These are phyloP conservation scores for Marchantia polymorpha DNA, from an alignment of 225 moss, liverwort and hornwort species.

Conservation along the genomic window DNA sequence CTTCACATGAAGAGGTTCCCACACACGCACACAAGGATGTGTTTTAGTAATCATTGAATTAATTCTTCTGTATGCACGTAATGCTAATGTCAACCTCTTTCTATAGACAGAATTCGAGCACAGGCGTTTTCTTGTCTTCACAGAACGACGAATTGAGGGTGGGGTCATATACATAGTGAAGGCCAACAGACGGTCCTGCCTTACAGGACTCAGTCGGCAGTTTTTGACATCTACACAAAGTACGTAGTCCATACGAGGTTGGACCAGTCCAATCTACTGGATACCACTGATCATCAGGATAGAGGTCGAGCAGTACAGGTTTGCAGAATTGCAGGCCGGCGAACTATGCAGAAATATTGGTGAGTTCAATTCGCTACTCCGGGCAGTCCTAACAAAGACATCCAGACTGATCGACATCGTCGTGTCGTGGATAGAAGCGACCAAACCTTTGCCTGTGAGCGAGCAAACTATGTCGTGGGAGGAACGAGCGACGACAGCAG, in stretches of 20 bases:
- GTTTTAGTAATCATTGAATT: no score
- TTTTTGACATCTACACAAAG: not conserved
- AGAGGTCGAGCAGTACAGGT: not conserved
- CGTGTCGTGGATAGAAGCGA: not conserved
- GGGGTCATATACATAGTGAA: not conserved
- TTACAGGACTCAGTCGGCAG: not conserved
- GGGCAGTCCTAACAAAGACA: not conserved
- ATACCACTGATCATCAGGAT: not conserved
- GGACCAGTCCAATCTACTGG: not conserved
- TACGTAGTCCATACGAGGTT: not conserved
- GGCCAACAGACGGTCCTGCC: not conserved
- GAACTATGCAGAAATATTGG: not conserved
- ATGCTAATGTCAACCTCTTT: no score
- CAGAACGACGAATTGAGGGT: no score
- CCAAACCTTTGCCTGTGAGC: not conserved
- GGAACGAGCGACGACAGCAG: not conserved
- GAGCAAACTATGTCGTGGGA: not conserved
- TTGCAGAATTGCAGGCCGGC: not conserved
- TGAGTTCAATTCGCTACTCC: not conserved
- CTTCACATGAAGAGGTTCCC: no score
- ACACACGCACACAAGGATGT: no score
- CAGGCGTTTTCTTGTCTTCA: no score
- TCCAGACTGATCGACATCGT: not conserved
- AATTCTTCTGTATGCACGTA: no score
- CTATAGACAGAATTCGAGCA: no score